Conservation (phyloP, 2,329 filamentous ascomycete species). For the Beauveria sp. region DNA sequence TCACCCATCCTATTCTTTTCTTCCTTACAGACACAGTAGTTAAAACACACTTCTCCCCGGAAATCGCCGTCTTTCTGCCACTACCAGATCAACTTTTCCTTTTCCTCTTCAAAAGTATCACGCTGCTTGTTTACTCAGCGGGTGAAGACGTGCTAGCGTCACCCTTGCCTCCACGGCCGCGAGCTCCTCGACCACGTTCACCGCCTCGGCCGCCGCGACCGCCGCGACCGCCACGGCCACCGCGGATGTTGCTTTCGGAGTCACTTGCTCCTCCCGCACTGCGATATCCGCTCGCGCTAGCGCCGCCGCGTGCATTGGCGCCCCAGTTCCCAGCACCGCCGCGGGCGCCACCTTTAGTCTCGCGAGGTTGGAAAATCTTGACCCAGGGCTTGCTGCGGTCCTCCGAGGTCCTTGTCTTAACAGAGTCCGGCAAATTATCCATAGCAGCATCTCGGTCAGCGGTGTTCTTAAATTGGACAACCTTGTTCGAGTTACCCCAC, state of each 20-base stretch:
- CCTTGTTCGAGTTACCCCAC: slow-evolving; percentile 71
- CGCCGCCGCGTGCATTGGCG: slow-evolving; percentile 55
- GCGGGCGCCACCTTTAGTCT: slow-evolving; percentile 49
- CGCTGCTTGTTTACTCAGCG: slow-evolving; percentile 25
- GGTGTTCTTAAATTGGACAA: slow-evolving; percentile 72
- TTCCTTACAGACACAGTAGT: neutral
- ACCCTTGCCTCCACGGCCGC: slow-evolving; percentile 51
- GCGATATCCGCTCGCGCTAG: slow-evolving; percentile 66
- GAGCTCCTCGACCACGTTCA: slow-evolving; percentile 49
- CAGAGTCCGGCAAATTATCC: slow-evolving; percentile 64
- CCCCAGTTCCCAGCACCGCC: slow-evolving; percentile 63
- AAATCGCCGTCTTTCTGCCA: neutral
- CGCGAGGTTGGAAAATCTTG: slow-evolving; percentile 71
- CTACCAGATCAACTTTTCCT: neutral
- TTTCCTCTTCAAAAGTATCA: neutral
- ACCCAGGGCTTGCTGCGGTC: slow-evolving; percentile 74
- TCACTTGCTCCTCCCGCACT: slow-evolving; percentile 73
- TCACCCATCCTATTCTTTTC: slow-evolving; percentile 9
- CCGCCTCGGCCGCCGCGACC: slow-evolving; percentile 49
- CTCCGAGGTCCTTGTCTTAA: slow-evolving; percentile 64
- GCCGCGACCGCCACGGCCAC: slow-evolving; percentile 48
- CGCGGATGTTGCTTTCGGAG: slow-evolving; percentile 50
- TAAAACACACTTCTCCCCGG: neutral
- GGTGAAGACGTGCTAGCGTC: slow-evolving; percentile 49
- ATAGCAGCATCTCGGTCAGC: slow-evolving; percentile 79